phyloP scores from a whole-genome alignment of 2,329 filamentous ascomycete species.

The Ilyonectria destructans region DNA sequence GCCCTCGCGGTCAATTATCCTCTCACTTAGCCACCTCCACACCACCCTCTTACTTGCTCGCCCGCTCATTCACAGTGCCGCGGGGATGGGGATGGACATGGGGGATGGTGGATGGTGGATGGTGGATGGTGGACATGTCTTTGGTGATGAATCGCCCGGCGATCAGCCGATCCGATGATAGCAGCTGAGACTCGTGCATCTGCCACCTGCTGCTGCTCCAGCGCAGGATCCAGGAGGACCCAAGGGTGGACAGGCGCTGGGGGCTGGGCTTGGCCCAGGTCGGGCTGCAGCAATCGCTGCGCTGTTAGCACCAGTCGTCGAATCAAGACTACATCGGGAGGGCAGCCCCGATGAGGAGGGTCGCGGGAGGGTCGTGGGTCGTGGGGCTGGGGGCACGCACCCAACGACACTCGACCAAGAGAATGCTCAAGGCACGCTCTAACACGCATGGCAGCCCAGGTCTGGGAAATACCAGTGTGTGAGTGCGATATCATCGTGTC shows the following conservation, averaged over 20 bases:
- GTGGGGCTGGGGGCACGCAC: constrained; percentile 25
- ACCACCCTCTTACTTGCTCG: constrained; percentile 28
- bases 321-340: constrained; percentile 50
- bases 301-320: constrained; percentile 47
- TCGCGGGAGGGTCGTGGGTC: constrained; percentile 34
- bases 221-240: constrained; percentile 21
- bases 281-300: constrained; percentile 41
- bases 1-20: constrained; percentile 1
- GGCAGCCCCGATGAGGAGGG: constrained; percentile 41
- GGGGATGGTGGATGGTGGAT: not conserved
- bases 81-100: constrained; percentile 32
- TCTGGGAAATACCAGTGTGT: not conserved
- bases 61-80: constrained; percentile 35
- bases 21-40: constrained; percentile 2
- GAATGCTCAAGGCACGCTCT: constrained; percentile 12
- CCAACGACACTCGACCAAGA: constrained; percentile 29
- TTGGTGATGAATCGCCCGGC: constrained; percentile 40
- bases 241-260: constrained; percentile 18
- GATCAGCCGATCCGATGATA: constrained; percentile 39
- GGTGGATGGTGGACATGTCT: constrained; percentile 36
- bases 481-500: not conserved
- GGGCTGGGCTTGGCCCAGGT: constrained; percentile 27
- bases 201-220: constrained; percentile 14
- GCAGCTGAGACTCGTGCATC: constrained; percentile 31
- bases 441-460: constrained; percentile 19